Evolutionary conservation across 2,329 filamentous ascomycete genomes (phyloP).

Genomic region (Madurella fahalii): DNA sequence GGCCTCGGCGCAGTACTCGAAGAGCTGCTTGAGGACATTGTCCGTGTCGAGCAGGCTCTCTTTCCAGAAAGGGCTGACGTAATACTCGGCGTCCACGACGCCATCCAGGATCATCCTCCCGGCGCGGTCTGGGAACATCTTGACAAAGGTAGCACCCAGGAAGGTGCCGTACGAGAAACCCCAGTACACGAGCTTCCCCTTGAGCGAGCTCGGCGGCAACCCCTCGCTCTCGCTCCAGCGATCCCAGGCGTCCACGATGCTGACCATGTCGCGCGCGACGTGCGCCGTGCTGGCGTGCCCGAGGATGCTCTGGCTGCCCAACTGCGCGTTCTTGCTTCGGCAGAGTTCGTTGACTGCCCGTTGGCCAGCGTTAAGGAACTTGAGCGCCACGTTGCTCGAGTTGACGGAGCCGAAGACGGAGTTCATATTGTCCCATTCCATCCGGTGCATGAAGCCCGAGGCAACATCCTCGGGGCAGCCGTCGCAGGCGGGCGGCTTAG

Average conservation of each 20-base stretch:
- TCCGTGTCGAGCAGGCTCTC: conserved; percentile 39
- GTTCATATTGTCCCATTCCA: conserved; percentile 31
- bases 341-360: conserved; percentile 34
- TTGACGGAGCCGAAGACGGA: conserved; percentile 34
- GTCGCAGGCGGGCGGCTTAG: conserved; percentile 17
- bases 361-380: conserved; percentile 28
- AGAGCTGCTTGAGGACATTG: conserved; percentile 43
- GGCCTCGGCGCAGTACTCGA: conserved; percentile 43
- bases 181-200: conserved; percentile 32
- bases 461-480: conserved; percentile 24
- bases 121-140: conserved; percentile 37
- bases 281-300: conserved; percentile 32
- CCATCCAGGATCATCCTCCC: conserved; percentile 33
- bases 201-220: neutral
- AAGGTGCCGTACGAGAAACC: conserved; percentile 38
- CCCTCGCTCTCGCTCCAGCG: conserved; percentile 28
- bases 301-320: conserved; percentile 33
- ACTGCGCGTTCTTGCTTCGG: conserved; percentile 26
- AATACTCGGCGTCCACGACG: conserved; percentile 32
- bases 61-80: conserved; percentile 23
- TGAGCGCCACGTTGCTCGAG: conserved; percentile 32
- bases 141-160: conserved; percentile 35
- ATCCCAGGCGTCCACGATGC: conserved; percentile 39
- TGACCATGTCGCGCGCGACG: conserved; percentile 39
- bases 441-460: conserved; percentile 31